phyloP scores from a whole-genome alignment of 2,329 filamentous ascomycete species.

The Apiospora marii region DNA sequence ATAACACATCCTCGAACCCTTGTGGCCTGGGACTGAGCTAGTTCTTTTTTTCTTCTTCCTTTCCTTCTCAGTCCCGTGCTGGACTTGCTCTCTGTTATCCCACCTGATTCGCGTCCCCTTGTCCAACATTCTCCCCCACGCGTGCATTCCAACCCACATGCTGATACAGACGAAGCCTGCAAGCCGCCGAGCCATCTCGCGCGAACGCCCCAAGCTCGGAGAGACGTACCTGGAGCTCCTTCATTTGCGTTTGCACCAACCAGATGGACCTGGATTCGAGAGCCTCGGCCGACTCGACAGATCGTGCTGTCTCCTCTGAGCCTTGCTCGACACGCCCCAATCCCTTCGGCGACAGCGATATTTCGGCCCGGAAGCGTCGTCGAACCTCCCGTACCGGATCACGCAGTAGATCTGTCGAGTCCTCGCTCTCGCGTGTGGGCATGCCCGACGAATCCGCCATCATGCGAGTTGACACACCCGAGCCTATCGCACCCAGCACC shows the following conservation, averaged over 20 bases:
- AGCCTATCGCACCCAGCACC: constrained; percentile 51
- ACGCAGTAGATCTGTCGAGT: constrained; percentile 60
- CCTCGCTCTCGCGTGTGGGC: constrained; percentile 38
- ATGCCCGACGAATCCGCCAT: constrained; percentile 41
- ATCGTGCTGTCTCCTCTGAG: constrained; percentile 69
- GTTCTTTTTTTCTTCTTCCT: constrained; percentile 32
- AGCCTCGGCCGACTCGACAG: constrained; percentile 57
- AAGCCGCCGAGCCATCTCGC: constrained; percentile 61
- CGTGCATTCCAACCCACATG: constrained; percentile 56
- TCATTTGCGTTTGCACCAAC: constrained; percentile 50
- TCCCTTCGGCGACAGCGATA: constrained; percentile 66
- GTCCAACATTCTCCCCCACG: constrained; percentile 19
- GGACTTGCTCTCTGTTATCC: not conserved
- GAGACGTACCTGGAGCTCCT: constrained; percentile 56
- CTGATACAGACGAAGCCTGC: constrained; percentile 57
- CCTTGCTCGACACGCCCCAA: constrained; percentile 69
- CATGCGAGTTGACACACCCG: constrained; percentile 52
- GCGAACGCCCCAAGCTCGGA: constrained; percentile 54
- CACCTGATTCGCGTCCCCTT: not conserved
- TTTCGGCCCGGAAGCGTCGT: constrained; percentile 66
- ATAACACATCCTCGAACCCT: constrained; percentile 30
- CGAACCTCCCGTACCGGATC: constrained; percentile 66
- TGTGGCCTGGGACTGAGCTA: constrained; percentile 25
- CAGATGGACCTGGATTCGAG: constrained; percentile 63
- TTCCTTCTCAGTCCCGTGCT: constrained; percentile 25